These are phyloP conservation scores for Skeletonema grethae DNA, from an alignment of 108 stramenopile species.

Conservation along the genomic window DNA sequence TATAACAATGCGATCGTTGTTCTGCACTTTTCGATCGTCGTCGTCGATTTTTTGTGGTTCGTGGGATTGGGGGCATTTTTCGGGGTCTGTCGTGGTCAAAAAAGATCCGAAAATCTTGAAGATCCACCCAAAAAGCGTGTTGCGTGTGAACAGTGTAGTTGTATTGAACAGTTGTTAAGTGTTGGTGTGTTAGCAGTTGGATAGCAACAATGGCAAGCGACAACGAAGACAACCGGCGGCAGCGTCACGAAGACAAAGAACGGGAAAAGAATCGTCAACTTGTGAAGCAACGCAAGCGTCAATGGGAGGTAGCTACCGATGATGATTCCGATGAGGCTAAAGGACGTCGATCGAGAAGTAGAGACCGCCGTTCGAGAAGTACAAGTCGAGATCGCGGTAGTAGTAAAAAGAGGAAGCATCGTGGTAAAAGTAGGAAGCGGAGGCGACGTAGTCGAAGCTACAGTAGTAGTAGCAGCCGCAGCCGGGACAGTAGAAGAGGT, in stretches of 20 bases:
- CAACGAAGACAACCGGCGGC: conserved; percentile 28
- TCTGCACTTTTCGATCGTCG: too few species aligned
- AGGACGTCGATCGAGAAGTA: conserved; percentile 13
- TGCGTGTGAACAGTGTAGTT: too few species aligned
- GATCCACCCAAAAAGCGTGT: too few species aligned
- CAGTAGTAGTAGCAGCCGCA: background rate
- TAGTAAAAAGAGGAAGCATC: conserved; percentile 23
- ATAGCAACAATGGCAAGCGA: conserved; percentile 12
- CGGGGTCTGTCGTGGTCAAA: too few species aligned
- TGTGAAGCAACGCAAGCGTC: conserved; percentile 33
- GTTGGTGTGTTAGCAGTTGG: background rate
- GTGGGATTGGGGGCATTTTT: too few species aligned
- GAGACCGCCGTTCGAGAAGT: background rate
- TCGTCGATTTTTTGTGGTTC: background rate
- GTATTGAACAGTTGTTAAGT: background rate
- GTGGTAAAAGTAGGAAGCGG: conserved; percentile 12
- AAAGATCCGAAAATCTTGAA: too few species aligned
- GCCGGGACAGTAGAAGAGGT: background rate
- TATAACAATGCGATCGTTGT: too few species aligned
- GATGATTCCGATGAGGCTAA: conserved; percentile 5
- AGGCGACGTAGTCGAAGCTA: conserved; percentile 6
- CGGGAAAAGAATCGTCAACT: conserved; percentile 27
- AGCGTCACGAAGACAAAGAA: conserved; percentile 37
- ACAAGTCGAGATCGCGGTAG: conserved; percentile 16
- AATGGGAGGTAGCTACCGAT: conserved; percentile 35